Base-by-base conservation (phyloP, 106 monocot genomes). In the Platanthera guangdongensis region DNA sequence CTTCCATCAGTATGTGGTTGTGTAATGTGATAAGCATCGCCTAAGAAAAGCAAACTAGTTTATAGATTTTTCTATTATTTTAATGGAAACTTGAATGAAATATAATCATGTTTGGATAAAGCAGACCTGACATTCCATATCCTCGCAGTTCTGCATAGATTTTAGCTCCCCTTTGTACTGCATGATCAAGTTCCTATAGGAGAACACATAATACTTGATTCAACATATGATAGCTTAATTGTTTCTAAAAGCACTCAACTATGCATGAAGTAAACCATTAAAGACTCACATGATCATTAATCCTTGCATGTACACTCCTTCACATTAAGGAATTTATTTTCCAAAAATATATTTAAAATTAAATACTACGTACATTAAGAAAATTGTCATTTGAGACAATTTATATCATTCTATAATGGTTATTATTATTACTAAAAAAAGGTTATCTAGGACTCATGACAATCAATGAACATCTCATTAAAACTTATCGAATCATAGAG, bases 141-240 rank as follows among this genome's bases (percentile, higher is more conserved):
- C 97, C 97, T 78, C 94, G 81, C 46, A 99, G 76, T 80, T 99
- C 97, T 47, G 94, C 97, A 83, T 99, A 99, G 80, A 99, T 88
- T 80, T 86, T 91, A 60, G 97, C 97, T 76, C 92, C 92, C 54
- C 94, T 81, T 78, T 90, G 84, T 57, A 74, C 84, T 82, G 97
- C 94, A 88, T 99, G 94, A 75, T 94, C 89, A 54, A 94, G 77
- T 78, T 82, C 89, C 91, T 93, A 67, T 14, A 76, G 52, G 9
- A 59, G 55, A 50, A 25, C 30, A 85, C 32, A n/a, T n/a, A 77
- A 67, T 50, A 68, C 32, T 65, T 65, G 32, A 65, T n/a, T 10
- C 8, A 32, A 65, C 65, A 9, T 3, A 65, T 60, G 19, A 8
- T 60, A 21, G 59, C 8, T 60, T 60, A 60, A 21, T 7, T 60